A percentile compares a stretch with the other conserved stretches of the same genome.
phyloP scores from a whole-genome alignment of 805 yeast species.

The Wickerhamiella australiensis region DNA sequence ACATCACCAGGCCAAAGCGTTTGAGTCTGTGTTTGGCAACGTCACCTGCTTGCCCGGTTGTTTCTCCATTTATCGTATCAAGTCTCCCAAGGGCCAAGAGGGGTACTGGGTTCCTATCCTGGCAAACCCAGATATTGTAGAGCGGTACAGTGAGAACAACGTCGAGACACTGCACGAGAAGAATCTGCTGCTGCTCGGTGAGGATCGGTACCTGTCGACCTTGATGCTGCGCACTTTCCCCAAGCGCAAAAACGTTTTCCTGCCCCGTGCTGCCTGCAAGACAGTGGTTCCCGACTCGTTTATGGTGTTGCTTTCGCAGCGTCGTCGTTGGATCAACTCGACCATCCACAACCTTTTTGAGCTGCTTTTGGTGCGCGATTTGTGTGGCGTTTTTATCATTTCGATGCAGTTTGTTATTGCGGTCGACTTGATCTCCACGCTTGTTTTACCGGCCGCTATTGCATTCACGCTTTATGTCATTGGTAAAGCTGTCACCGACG shows the following conservation, averaged over 20 bases:
- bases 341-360: constrained; percentile 89
- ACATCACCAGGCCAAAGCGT: constrained; percentile 88
- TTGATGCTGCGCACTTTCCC: constrained; percentile 85
- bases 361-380: constrained; percentile 65
- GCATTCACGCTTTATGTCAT: constrained; percentile 71
- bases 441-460: constrained; percentile 82
- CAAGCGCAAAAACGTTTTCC: constrained; percentile 71
- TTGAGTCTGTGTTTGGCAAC: constrained; percentile 88
- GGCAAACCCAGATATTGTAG: constrained; percentile 88
- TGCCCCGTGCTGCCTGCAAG: constrained; percentile 85
- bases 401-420: constrained; percentile 88
- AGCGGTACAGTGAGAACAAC: constrained; percentile 77
- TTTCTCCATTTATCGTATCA: constrained; percentile 82
- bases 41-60: constrained; percentile 96
- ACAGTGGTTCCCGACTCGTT: constrained; percentile 81
- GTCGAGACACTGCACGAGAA: constrained; percentile 75
- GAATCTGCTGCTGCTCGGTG: constrained; percentile 76
- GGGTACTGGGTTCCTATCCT: constrained; percentile 89
- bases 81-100: constrained; percentile 68
- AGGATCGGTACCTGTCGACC: constrained; percentile 75
- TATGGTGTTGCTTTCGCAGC: constrained; percentile 69
- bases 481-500: constrained; percentile 52
- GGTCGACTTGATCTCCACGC: constrained; percentile 74
- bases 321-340: constrained; percentile 95
- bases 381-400: constrained; percentile 89